phyloP scores from a whole-genome alignment of 2,329 filamentous ascomycete genomes.

The Zalaria obscura region DNA sequence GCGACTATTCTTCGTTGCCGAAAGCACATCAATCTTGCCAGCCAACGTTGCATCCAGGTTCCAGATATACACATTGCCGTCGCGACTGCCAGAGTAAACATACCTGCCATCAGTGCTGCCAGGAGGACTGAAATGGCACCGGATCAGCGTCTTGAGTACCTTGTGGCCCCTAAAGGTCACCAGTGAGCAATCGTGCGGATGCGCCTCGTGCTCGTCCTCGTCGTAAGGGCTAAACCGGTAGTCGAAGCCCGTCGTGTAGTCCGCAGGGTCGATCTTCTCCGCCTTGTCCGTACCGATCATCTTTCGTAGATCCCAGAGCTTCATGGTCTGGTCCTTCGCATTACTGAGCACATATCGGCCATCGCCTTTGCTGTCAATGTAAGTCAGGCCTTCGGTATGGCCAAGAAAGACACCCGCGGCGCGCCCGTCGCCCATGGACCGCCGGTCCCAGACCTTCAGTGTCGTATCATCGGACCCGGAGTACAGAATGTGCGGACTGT shows the following conservation, averaged over 20 bases:
- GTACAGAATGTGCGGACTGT: conserved; percentile 85
- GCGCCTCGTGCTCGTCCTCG: conserved; percentile 50
- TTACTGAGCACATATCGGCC: conserved; percentile 84
- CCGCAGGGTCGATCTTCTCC: conserved; percentile 39
- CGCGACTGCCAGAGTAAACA: conserved; percentile 81
- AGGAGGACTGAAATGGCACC: conserved; percentile 88
- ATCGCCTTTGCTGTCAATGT: conserved; percentile 71
- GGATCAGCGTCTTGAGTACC: conserved; percentile 78
- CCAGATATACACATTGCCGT: conserved; percentile 82
- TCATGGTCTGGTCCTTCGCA: conserved; percentile 92
- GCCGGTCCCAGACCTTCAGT: conserved; percentile 89
- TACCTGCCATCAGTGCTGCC: conserved; percentile 78
- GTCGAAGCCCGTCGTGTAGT: conserved; percentile 53
- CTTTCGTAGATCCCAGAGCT: conserved; percentile 88
- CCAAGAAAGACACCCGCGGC: conserved; percentile 52
- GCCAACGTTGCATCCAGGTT: conserved; percentile 84
- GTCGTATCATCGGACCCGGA: conserved; percentile 91
- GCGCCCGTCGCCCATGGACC: conserved; percentile 48
- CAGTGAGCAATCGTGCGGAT: conserved; percentile 77
- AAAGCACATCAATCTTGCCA: conserved; percentile 60
- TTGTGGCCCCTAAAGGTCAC: conserved; percentile 88
- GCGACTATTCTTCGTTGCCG: conserved; percentile 50
- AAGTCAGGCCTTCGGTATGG: conserved; percentile 51
- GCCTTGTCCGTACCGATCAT: conserved; percentile 63
- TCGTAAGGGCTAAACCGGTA: conserved; percentile 59